Evolutionary conservation across 176 grass and related monocot genomes (phyloP).

Genomic region (Bolboschoenus planiculmis): DNA sequence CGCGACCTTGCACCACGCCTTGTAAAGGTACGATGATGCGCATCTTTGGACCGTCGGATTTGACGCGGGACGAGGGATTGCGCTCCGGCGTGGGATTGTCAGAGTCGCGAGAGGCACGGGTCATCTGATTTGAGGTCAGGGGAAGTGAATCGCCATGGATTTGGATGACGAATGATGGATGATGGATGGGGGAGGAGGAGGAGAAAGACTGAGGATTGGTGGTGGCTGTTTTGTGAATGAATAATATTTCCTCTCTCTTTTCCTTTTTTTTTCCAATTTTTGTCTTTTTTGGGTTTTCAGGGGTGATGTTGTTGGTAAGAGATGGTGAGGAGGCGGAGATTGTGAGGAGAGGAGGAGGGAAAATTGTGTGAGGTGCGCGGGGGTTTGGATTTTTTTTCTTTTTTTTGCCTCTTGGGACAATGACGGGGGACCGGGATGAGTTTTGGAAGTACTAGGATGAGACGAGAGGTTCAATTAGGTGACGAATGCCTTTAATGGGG

Average conservation of each 20-base stretch:
- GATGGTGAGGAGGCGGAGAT: constrained; percentile 20
- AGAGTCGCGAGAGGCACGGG: background rate
- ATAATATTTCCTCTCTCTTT: no score
- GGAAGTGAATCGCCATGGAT: background rate
- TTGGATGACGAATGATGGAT: no score
- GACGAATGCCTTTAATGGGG: background rate
- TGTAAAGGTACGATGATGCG: constrained; percentile 87
- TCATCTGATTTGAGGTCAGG: constrained; percentile 17
- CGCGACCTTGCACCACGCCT: constrained; percentile 87
- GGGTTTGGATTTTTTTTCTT: constrained; percentile 34
- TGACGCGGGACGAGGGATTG: constrained; percentile 11
- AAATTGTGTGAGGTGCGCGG: constrained; percentile 12
- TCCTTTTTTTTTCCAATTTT: no score
- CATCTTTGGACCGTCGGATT: constrained; percentile 68
- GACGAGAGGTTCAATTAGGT: background rate
- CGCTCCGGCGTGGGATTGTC: background rate
- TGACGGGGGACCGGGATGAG: background rate
- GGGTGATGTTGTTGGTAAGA: constrained; percentile 20
- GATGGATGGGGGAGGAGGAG: no score
- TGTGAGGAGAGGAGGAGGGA: constrained; percentile 9
- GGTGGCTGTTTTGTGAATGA: constrained; percentile 1
- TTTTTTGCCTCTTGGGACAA: background rate
- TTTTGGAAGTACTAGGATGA: background rate
- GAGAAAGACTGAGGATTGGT: background rate
- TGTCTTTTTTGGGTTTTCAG: background rate